A percentile compares a stretch with the other conserved stretches of the same genome.
These are phyloP conservation scores for Citeromyces nyonsensis DNA, from an alignment of 805 yeast species.

Conservation along the genomic window DNA sequence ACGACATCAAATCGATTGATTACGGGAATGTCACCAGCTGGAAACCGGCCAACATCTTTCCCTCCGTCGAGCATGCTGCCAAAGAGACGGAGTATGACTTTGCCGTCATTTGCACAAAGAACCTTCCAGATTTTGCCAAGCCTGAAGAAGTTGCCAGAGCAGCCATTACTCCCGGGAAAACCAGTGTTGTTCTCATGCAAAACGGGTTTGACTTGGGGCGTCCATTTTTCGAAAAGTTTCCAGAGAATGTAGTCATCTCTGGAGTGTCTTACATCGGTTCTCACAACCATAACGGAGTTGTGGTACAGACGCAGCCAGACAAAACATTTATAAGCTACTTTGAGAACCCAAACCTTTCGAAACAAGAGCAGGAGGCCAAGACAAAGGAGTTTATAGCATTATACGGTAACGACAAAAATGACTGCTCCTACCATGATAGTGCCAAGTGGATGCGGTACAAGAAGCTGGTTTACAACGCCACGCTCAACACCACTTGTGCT, in stretches of 20 bases:
- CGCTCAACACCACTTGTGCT: constrained; percentile 48
- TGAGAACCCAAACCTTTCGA: constrained; percentile 18
- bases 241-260: constrained; percentile 15
- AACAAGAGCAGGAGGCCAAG: constrained; percentile 15
- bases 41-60: constrained; percentile 27
- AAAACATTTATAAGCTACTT: constrained; percentile 35
- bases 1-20: constrained; percentile 38
- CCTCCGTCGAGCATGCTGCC: constrained; percentile 8
- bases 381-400: constrained; percentile 28
- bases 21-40: constrained; percentile 40
- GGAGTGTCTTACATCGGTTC: constrained; percentile 35
- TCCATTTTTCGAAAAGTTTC: constrained; percentile 16
- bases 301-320: constrained; percentile 35
- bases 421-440: constrained; percentile 23
- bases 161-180: constrained; percentile 12
- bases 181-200: constrained; percentile 17
- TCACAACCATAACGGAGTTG: constrained; percentile 29
- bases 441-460: constrained; percentile 42
- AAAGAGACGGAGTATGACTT: constrained; percentile 34
- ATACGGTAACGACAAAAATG: constrained; percentile 27
- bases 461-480: constrained; percentile 56
- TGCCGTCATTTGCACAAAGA: constrained; percentile 46
- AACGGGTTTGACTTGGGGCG: constrained; percentile 23
- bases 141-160: constrained; percentile 24
- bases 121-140: constrained; percentile 39